Percentiles rank a stretch among this genome's conserved stretches.
Evolutionary conservation across 1,284 basidiomycete species (phyloP).

Genomic region (Coniferiporia weirii): DNA sequence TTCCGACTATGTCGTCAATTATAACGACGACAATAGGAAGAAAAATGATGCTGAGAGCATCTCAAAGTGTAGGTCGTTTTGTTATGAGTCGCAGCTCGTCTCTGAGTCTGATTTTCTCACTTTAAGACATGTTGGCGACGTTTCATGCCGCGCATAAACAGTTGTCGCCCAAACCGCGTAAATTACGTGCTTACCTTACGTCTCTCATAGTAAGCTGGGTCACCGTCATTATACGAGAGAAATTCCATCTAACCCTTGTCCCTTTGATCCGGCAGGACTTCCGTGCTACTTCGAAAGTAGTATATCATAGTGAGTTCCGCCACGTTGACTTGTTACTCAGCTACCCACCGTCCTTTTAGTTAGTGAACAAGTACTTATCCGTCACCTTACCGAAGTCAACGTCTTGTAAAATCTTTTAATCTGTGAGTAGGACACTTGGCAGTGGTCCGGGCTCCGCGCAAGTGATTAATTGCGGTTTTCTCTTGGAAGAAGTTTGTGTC

Average conservation of each 20-base stretch:
- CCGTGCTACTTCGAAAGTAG: conserved; percentile 17
- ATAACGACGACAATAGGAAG: conserved; percentile 19
- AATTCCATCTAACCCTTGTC: background rate
- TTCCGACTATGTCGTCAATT: conserved; percentile 22
- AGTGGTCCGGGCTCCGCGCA: too few species aligned
- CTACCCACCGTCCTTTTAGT: background rate
- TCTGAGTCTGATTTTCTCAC: background rate
- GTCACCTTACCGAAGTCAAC: conserved; percentile 3
- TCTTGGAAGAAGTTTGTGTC: background rate
- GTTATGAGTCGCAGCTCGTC: background rate
- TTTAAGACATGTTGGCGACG: conserved; percentile 19
- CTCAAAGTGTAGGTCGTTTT: conserved; percentile 22
- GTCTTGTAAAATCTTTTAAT: background rate
- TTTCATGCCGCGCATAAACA: conserved; percentile 22
- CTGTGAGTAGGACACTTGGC: too few species aligned
- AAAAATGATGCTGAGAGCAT: conserved; percentile 22
- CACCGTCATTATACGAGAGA: background rate
- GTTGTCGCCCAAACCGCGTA: conserved; percentile 18
- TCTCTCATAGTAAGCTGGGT: conserved; percentile 14
- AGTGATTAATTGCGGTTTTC: too few species aligned
- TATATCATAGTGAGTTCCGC: conserved; percentile 14
- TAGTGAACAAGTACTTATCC: conserved; percentile 15
- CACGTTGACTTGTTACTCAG: background rate
- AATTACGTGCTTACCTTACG: conserved; percentile 14
- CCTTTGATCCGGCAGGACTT: conserved; percentile 7